Evolutionary conservation across 768 basidiomycete genomes (phyloP), one percentile per base, ranked within the genome.

Genomic region (Podaxis sp.): DNA sequence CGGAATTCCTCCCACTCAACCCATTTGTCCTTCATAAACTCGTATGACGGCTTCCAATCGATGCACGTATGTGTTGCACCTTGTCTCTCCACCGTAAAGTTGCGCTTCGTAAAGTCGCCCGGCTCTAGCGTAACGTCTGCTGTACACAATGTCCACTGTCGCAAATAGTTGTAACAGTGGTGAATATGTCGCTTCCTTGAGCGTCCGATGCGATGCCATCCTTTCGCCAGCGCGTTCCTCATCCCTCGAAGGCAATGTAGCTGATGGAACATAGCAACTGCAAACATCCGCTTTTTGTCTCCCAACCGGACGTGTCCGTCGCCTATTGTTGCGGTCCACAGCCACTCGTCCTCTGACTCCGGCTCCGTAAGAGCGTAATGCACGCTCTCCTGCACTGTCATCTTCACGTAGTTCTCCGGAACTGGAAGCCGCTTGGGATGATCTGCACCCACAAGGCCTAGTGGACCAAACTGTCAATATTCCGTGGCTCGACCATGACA

Each of bases 131-230:
- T 82, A 27, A 77, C 68, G 64, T 83, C 81, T 10, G 80, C 76
- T 7, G 70, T 66, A 63, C 82, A 84, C 25, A 83, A 70, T 0
- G 73, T 68, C 68, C 72, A 74, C 64, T 80, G 73, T 14, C 81
- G 71, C 50, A 84, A 67, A 65, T 82, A 82, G 54, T 80, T 80
- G 56, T 79, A 68, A 65, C 82, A 83, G 63, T 82, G 82, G 46
- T 72, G 64, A 6, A 74, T 66, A 59, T 78, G 75, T 28, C 63
- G 57, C 42, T 66, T 64, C 11, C 71, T 63, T 18, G 55, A 62
- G 21, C 61, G 58, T 16, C 59, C 63, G 32, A 70, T 62, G 18
- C 28, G 63, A 7, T 62, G 57, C 68, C 68, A 69, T 9, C 68
- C 68, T 55, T 68, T 67, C 11, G 65, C 70, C 16, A 75, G 65